phyloP scores from a whole-genome alignment of 805 yeast genomes.

The Myxozyma mucilagina region DNA sequence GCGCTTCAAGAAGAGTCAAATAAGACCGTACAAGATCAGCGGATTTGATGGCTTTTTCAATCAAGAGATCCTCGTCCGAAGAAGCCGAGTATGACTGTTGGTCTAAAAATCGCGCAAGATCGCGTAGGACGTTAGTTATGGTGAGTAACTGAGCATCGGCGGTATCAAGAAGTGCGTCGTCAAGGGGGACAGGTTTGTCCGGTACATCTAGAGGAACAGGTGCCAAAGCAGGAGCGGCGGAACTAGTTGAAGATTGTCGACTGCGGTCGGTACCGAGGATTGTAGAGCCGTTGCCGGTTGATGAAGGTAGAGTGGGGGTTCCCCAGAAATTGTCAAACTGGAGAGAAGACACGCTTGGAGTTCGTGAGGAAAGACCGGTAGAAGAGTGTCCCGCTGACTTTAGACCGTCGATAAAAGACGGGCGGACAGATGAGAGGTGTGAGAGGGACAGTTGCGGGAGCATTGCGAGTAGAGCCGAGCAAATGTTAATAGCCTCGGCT shows the following conservation, averaged over 20 bases:
- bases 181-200: neutral
- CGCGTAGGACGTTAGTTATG: conserved; percentile 16
- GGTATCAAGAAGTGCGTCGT: conserved; percentile 9
- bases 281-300: no score
- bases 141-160: conserved; percentile 11
- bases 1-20: conserved; percentile 43
- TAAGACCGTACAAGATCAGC: conserved; percentile 26
- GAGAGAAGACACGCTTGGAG: neutral
- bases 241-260: conserved; percentile 8
- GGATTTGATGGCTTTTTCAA: conserved; percentile 13
- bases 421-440: no score
- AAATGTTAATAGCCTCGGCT: no score
- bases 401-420: no score
- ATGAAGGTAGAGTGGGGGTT: neutral
- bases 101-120: conserved; percentile 14
- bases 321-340: conserved; percentile 15
- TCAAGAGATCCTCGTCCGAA: conserved; percentile 15
- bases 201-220: neutral
- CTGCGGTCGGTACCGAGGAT: neutral
- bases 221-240: neutral
- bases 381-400: no score
- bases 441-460: no score
- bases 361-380: neutral
- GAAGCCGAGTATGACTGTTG: conserved; percentile 13
- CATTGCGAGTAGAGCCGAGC: no score